These are phyloP conservation scores for Clarkia xantiana DNA, from an alignment of 345 rosid species.

Conservation along the genomic window DNA sequence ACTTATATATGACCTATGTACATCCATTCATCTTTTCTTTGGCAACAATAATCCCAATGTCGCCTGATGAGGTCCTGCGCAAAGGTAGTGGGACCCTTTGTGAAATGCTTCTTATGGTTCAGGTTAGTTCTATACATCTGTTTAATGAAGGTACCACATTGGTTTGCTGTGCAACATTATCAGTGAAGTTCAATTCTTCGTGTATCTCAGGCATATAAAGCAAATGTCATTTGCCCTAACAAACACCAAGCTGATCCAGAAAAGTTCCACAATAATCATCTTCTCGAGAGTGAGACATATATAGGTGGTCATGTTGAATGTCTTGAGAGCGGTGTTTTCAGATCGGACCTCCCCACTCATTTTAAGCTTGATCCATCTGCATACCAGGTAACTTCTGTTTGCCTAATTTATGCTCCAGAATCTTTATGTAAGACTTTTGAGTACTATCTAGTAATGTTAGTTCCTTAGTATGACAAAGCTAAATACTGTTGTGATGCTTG, in stretches of 20 bases:
- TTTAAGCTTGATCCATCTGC: slow-evolving; percentile 79
- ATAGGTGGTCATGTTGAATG: slow-evolving; percentile 98
- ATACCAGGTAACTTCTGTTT: slow-evolving; percentile 11
- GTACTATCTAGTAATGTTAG: too few species aligned
- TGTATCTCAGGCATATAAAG: slow-evolving; percentile 63
- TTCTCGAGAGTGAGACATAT: slow-evolving; percentile 95
- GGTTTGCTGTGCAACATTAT: not conserved
- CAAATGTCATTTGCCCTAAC: slow-evolving; percentile 93
- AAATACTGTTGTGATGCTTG: too few species aligned
- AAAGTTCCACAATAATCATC: slow-evolving; percentile 65
- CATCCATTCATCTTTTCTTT: slow-evolving; percentile 96
- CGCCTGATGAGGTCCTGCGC: slow-evolving; percentile 96
- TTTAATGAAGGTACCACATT: not conserved
- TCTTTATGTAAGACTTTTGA: too few species aligned
- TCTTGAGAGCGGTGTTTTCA: slow-evolving; percentile 97
- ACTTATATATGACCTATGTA: slow-evolving; percentile 91
- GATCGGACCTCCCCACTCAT: slow-evolving; percentile 85
- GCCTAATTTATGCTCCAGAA: too few species aligned
- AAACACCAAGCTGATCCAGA: slow-evolving; percentile 39
- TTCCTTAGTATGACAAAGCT: too few species aligned
- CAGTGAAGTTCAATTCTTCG: not conserved
- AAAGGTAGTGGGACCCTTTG: slow-evolving; percentile 99
- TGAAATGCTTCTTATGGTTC: slow-evolving; percentile 99
- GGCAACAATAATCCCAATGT: slow-evolving; percentile 94
- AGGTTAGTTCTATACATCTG: slow-evolving; percentile 34